These are phyloP conservation scores for Aspergillus novofumigatus DNA, from an alignment of 2,329 filamentous ascomycete genomes.

Conservation along the genomic window DNA sequence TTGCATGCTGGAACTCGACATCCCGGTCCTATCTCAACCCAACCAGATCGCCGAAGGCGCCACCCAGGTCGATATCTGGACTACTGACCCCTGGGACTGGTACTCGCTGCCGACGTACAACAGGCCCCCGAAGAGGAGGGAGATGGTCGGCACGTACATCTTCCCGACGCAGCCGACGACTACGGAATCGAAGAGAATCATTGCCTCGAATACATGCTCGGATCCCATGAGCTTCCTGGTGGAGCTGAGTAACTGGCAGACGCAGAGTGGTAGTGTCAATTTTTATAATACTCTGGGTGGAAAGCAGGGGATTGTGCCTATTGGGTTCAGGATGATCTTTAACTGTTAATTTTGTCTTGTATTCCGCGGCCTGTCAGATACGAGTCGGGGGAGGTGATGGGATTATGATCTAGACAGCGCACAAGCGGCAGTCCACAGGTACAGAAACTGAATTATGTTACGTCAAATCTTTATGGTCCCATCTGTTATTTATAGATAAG, in stretches of 20 bases:
- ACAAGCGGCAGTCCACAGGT: background rate
- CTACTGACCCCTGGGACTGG: slow-evolving; percentile 6
- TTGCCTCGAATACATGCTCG: slow-evolving; percentile 10
- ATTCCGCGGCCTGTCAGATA: background rate
- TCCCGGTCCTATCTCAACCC: slow-evolving; percentile 6
- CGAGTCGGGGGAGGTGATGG: background rate
- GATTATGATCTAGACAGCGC: background rate
- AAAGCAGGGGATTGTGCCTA: slow-evolving; percentile 1
- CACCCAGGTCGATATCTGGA: slow-evolving; percentile 14
- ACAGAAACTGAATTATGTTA: background rate
- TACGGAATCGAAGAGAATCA: background rate
- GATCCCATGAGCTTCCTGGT: slow-evolving; percentile 16
- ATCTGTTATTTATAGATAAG: no score
- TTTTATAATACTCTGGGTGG: slow-evolving; percentile 11
- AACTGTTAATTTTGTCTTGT: slow-evolving; percentile 5
- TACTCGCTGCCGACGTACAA: slow-evolving; percentile 8
- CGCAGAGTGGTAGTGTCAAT: slow-evolving; percentile 4
- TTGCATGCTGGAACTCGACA: slow-evolving; percentile 13
- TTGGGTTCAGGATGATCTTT: slow-evolving; percentile 15
- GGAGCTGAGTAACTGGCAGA: slow-evolving; percentile 14
- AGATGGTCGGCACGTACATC: slow-evolving; percentile 7
- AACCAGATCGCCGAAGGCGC: slow-evolving; percentile 12
- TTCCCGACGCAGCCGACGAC: slow-evolving; percentile 9
- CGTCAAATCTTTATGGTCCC: no score
- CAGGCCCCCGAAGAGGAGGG: background rate